These are phyloP conservation scores for Metarhizium guizhouense DNA, from an alignment of 2,329 filamentous ascomycete species.

Conservation along the genomic window DNA sequence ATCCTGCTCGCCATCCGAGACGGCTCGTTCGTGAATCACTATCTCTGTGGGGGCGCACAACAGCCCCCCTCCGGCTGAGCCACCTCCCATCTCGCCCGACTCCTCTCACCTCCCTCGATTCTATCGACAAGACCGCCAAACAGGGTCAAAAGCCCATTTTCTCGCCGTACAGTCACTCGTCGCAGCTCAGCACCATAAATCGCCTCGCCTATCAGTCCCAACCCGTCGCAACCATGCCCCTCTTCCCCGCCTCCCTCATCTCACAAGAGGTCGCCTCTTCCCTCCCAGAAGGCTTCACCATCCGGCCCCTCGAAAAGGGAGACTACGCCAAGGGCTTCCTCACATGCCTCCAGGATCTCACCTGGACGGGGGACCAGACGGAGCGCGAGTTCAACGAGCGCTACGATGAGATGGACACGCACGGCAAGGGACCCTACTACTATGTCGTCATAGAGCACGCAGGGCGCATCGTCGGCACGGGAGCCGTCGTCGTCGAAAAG, in stretches of 20 bases:
- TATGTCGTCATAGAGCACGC: constrained; percentile 60
- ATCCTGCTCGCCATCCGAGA: too few relatives aligned
- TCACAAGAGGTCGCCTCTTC: constrained; percentile 49
- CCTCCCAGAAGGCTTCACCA: constrained; percentile 59
- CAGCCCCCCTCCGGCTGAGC: too few relatives aligned
- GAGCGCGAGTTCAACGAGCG: constrained; percentile 57
- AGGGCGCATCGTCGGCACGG: constrained; percentile 60
- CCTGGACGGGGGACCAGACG: constrained; percentile 64
- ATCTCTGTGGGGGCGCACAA: too few relatives aligned
- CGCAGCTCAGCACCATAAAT: too few relatives aligned
- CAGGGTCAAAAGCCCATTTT: too few relatives aligned
- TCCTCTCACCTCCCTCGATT: too few relatives aligned
- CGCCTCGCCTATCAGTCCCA: too few relatives aligned
- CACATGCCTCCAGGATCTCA: constrained; percentile 66
- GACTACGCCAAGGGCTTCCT: constrained; percentile 67
- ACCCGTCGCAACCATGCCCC: constrained; percentile 13
- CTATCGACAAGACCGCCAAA: too few relatives aligned
- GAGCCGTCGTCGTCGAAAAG: constrained; percentile 67
- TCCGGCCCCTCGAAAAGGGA: constrained; percentile 58
- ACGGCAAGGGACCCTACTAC: constrained; percentile 49
- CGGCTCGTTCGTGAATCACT: too few relatives aligned
- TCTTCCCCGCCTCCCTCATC: constrained; percentile 61
- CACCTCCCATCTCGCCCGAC: too few relatives aligned
- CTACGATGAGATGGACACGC: constrained; percentile 48
- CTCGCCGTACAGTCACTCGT: too few relatives aligned